Evolutionary conservation across 1,139 yeast genomes (phyloP).

Genomic region (Entelexis paramagnoliae): DNA sequence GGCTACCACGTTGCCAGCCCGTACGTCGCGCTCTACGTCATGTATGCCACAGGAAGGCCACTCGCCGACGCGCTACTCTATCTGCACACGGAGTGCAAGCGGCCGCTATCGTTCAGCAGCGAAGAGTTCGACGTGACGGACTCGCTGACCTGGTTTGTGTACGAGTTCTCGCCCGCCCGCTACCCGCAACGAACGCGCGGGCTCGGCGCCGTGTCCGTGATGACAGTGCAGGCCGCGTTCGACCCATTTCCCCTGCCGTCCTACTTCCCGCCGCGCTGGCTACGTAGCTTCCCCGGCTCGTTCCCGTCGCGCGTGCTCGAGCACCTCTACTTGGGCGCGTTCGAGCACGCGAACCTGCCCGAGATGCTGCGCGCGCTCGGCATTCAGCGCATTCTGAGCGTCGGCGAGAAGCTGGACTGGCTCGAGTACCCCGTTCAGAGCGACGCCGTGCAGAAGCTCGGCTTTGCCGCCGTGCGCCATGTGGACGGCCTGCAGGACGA

Average conservation of each 20-base stretch:
- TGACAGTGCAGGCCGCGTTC: not conserved
- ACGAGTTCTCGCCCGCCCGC: not conserved
- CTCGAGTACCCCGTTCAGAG: conserved; percentile 22
- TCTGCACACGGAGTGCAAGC: not conserved
- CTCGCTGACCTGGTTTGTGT: not conserved
- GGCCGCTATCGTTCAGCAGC: not conserved
- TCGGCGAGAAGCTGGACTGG: conserved; percentile 76
- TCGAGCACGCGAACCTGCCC: conserved; percentile 68
- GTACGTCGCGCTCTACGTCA: not conserved
- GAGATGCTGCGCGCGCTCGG: conserved; percentile 55
- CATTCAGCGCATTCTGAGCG: conserved; percentile 67
- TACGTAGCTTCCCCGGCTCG: conserved; percentile 40
- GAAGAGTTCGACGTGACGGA: not conserved
- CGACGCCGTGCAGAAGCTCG: conserved; percentile 21
- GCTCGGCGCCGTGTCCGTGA: not conserved
- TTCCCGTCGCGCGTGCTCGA: conserved; percentile 68
- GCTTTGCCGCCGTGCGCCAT: conserved; percentile 31
- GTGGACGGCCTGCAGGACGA: conserved; percentile 42
- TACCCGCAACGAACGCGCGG: not conserved
- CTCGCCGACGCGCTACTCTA: not conserved
- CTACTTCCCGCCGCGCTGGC: conserved; percentile 26
- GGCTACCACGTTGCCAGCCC: not conserved
- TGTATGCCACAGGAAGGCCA: conserved; percentile 1
- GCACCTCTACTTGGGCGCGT: conserved; percentile 76
- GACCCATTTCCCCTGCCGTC: not conserved